These are phyloP conservation scores for Salvia hispanica DNA, from an alignment of 257 asterid genomes.

Conservation along the genomic window DNA sequence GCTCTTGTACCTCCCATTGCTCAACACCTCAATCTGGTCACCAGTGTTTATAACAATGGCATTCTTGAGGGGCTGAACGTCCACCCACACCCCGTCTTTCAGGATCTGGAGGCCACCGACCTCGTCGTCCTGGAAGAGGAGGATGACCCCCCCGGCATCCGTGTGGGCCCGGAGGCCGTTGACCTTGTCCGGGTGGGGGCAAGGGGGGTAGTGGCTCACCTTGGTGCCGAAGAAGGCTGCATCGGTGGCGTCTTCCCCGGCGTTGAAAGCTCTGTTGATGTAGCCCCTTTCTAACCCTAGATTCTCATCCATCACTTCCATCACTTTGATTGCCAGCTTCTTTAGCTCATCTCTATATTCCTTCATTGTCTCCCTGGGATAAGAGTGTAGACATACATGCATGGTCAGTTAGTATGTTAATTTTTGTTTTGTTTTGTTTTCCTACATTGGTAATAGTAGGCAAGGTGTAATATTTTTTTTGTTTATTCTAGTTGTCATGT, in stretches of 20 bases:
- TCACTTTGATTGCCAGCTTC: conserved; percentile 55
- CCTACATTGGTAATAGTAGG: conserved; percentile 17
- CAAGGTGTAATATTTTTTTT: conserved; percentile 7
- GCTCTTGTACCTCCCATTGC: conserved; percentile 85
- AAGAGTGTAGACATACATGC: no score
- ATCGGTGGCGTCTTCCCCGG: conserved; percentile 30
- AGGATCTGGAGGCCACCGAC: conserved; percentile 74
- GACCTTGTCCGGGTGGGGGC: conserved; percentile 67
- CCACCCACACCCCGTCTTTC: conserved; percentile 69
- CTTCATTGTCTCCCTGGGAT: conserved; percentile 68
- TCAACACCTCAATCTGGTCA: conserved; percentile 80
- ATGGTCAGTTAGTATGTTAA: no score
- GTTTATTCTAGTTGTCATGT: conserved; percentile 29
- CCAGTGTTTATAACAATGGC: conserved; percentile 79
- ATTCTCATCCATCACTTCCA: conserved; percentile 82
- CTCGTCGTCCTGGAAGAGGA: conserved; percentile 78
- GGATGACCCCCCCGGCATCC: conserved; percentile 83
- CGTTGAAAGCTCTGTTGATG: conserved; percentile 67
- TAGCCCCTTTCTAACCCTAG: conserved; percentile 63
- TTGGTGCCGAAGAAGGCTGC: conserved; percentile 82
- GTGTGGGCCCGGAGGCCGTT: conserved; percentile 90
- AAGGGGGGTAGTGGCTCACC: conserved; percentile 89
- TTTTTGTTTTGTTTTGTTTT: neutral
- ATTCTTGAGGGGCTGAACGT: conserved; percentile 67
- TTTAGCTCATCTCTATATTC: conserved; percentile 64